Conservation (phyloP, 2,329 filamentous ascomycete species). For the Apiospora koreana region DNA sequence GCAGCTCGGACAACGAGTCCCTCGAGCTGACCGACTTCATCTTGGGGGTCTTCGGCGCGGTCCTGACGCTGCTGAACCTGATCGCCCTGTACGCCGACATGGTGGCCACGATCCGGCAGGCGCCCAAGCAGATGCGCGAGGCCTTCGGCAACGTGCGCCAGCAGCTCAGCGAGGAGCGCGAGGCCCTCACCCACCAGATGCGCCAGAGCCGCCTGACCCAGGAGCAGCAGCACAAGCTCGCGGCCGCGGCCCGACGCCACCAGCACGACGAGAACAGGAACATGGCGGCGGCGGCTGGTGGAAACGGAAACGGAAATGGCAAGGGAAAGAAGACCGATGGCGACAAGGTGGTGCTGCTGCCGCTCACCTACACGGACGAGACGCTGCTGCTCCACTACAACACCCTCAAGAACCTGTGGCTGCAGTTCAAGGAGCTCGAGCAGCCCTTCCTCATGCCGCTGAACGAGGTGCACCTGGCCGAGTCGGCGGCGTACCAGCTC, state of each 20-base stretch:
- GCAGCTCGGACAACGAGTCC: slow-evolving; percentile 1
- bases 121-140: slow-evolving; percentile 20
- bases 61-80: slow-evolving; percentile 20
- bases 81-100: slow-evolving; percentile 21
- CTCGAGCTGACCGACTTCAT: slow-evolving; percentile 16
- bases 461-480: slow-evolving; percentile 13
- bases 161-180: slow-evolving; percentile 21
- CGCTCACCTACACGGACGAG: slow-evolving; percentile 20
- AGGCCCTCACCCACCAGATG: slow-evolving; percentile 22
- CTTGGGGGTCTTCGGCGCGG: slow-evolving; percentile 16
- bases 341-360: neutral
- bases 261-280: neutral
- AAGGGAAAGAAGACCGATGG: neutral
- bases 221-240: neutral
- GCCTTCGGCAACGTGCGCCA: slow-evolving; percentile 19
- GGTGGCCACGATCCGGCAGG: slow-evolving; percentile 19
- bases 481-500: slow-evolving; percentile 14
- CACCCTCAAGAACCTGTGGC: slow-evolving; percentile 21
- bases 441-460: slow-evolving; percentile 19
- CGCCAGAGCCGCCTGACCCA: slow-evolving; percentile 15
- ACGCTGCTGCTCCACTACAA: slow-evolving; percentile 22
- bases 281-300: neutral
- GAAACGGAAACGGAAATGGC: neutral
- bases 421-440: slow-evolving; percentile 23
- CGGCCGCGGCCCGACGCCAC: neutral